A percentile compares a stretch with the other conserved stretches of the same genome.
Evolutionary conservation across 352 stramenopile species (phyloP).

Genomic region (Pythium phragmiticola): DNA sequence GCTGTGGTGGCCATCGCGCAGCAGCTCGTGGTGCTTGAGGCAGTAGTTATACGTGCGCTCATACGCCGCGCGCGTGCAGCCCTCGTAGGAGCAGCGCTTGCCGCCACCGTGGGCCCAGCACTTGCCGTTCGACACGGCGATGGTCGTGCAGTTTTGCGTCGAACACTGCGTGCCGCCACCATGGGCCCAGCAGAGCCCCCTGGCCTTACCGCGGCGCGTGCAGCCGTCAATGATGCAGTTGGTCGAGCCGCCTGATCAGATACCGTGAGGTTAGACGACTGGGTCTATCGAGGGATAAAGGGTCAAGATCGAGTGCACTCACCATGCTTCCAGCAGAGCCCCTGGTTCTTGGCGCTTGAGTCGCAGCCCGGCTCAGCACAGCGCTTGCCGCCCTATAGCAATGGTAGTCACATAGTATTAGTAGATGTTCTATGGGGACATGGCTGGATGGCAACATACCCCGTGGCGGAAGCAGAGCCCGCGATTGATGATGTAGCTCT

Average conservation of each 20-base stretch:
- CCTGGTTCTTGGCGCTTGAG: slow-evolving; percentile 39
- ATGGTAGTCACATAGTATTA: too few species aligned
- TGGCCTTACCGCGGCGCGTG: slow-evolving; percentile 25
- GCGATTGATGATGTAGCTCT: slow-evolving; percentile 51
- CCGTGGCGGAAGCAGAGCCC: slow-evolving; percentile 48
- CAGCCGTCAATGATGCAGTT: slow-evolving; percentile 30
- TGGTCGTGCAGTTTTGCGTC: slow-evolving; percentile 25
- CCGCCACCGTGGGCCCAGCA: slow-evolving; percentile 40
- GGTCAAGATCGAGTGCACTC: background rate
- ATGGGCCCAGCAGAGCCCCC: slow-evolving; percentile 28
- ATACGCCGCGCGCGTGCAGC: slow-evolving; percentile 35
- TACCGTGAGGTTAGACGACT: background rate
- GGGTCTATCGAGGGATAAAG: too few species aligned
- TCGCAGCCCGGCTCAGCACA: slow-evolving; percentile 38
- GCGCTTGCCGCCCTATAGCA: background rate
- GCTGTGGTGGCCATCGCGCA: slow-evolving; percentile 23
- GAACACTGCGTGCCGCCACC: slow-evolving; percentile 30
- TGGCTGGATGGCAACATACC: slow-evolving; percentile 19
- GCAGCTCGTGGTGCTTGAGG: slow-evolving; percentile 28
- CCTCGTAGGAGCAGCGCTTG: slow-evolving; percentile 36
- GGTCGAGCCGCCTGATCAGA: slow-evolving; percentile 23
- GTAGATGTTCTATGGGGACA: too few species aligned
- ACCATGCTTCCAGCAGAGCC: slow-evolving; percentile 56
- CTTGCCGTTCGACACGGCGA: slow-evolving; percentile 32
- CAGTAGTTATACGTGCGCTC: slow-evolving; percentile 37